Conservation (phyloP, 805 yeast species). For the Sugiyamaella valdiviana region DNA sequence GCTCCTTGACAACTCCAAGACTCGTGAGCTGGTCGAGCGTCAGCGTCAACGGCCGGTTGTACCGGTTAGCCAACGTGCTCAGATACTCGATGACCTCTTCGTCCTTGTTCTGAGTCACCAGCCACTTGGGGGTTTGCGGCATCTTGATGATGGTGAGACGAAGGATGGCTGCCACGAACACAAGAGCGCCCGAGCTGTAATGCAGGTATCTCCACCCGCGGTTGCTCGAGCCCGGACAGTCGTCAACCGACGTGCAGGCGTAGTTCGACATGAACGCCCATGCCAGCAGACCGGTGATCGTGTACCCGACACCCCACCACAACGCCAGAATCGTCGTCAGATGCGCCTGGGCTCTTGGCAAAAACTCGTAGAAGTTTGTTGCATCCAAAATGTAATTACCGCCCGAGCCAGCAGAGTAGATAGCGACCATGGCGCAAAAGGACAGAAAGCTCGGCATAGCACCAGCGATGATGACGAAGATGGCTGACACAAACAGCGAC, state of each 20-base stretch:
- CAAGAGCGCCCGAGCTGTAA: conserved; percentile 49
- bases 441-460: conserved; percentile 45
- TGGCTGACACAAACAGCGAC: conserved; percentile 41
- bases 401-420: conserved; percentile 39
- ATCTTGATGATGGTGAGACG: conserved; percentile 42
- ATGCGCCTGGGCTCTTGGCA: conserved; percentile 46
- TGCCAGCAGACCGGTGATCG: conserved; percentile 44
- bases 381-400: conserved; percentile 53
- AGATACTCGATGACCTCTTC: conserved; percentile 41
- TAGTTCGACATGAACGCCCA: conserved; percentile 50
- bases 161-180: conserved; percentile 42
- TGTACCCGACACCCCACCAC: conserved; percentile 61
- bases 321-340: conserved; percentile 46
- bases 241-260: conserved; percentile 39
- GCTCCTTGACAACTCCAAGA: conserved; percentile 37
- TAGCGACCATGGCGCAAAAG: conserved; percentile 39
- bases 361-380: conserved; percentile 45
- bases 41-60: conserved; percentile 37
- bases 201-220: conserved; percentile 59
- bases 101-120: conserved; percentile 47
- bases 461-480: conserved; percentile 46
- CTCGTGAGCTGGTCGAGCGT: conserved; percentile 43
- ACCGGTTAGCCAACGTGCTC: conserved; percentile 41
- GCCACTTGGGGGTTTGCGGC: conserved; percentile 51
- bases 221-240: conserved; percentile 42